Percentiles rank a stretch among this genome's conserved stretches.
Evolutionary conservation across 352 stramenopile species (phyloP).

Genomic region (Phytophthora cactorum): DNA sequence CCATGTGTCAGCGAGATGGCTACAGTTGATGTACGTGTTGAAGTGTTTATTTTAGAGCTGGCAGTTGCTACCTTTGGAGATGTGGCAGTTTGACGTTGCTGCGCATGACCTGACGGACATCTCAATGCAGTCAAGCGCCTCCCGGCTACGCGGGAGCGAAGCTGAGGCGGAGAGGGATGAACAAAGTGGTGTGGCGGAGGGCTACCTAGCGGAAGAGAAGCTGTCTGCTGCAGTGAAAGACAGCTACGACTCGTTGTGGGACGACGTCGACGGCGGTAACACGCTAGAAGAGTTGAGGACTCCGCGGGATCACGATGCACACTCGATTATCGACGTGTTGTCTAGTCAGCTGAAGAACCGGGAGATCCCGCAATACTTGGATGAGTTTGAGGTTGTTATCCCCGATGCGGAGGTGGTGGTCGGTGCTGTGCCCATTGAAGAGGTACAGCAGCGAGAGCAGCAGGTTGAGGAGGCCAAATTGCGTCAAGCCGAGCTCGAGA

Average conservation of each 20-base stretch:
- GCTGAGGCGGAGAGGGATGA: background rate
- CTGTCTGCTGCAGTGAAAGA: background rate
- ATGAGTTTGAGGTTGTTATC: conserved; percentile 74
- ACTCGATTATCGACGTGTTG: conserved; percentile 64
- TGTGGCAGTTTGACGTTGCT: conserved; percentile 6
- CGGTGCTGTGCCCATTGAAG: conserved; percentile 60
- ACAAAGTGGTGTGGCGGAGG: background rate
- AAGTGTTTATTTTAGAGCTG: conserved; percentile 1
- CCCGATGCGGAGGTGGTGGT: conserved; percentile 69
- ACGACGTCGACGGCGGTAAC: conserved; percentile 29
- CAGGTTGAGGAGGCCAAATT: conserved; percentile 64
- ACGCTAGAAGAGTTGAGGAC: conserved; percentile 17
- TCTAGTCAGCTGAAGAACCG: conserved; percentile 46
- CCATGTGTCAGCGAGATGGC: conserved; percentile 12
- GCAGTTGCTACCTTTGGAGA: background rate
- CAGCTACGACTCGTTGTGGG: conserved; percentile 49
- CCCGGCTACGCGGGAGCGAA: conserved; percentile 11
- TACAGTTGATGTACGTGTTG: conserved; percentile 4
- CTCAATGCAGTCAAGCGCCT: conserved; percentile 30
- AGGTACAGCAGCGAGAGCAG: conserved; percentile 66
- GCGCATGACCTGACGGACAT: conserved; percentile 18
- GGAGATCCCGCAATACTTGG: conserved; percentile 62
- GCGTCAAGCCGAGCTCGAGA: conserved; percentile 55
- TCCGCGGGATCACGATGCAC: conserved; percentile 19
- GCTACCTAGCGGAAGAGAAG: background rate